Conservation (phyloP, 345 rosid genomes). For the Draba incana region DNA sequence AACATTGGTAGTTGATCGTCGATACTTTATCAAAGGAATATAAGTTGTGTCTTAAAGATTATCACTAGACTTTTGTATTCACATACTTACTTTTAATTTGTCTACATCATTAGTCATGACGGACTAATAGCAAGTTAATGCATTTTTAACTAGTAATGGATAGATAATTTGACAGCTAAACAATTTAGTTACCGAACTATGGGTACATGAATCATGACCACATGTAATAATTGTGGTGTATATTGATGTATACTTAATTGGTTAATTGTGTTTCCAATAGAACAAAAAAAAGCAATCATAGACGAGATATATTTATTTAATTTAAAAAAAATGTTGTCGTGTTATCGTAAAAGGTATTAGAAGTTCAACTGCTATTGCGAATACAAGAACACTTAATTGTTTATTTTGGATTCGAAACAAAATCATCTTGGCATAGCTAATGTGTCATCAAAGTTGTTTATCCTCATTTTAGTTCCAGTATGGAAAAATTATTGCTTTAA, state of each 20-base stretch:
- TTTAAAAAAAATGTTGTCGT: too few relatives aligned
- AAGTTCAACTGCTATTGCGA: too few relatives aligned
- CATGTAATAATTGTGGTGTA: constrained; percentile 10
- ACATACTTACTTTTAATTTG: neutral
- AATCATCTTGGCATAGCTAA: too few relatives aligned
- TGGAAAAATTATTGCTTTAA: too few relatives aligned
- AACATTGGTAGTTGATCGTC: neutral
- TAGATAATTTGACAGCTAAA: neutral
- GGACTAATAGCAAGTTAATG: neutral
- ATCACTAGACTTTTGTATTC: neutral
- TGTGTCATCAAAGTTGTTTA: too few relatives aligned
- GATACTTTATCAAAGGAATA: neutral
- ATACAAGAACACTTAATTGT: too few relatives aligned
- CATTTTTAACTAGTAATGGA: neutral
- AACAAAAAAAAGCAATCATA: too few relatives aligned
- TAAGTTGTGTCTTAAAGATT: neutral
- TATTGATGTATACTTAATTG: constrained; percentile 2
- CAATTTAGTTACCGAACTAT: neutral
- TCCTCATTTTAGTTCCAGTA: too few relatives aligned
- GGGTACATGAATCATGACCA: constrained; percentile 7
- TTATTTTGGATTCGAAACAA: too few relatives aligned
- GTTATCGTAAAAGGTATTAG: too few relatives aligned
- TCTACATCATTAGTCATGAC: neutral
- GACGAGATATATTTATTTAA: too few relatives aligned
- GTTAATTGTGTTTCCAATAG: neutral